Percentiles rank a stretch among this genome's conserved stretches.
Evolutionary conservation across 2,329 filamentous ascomycete species (phyloP).

Genomic region (Ceratocystis alfenasii): DNA sequence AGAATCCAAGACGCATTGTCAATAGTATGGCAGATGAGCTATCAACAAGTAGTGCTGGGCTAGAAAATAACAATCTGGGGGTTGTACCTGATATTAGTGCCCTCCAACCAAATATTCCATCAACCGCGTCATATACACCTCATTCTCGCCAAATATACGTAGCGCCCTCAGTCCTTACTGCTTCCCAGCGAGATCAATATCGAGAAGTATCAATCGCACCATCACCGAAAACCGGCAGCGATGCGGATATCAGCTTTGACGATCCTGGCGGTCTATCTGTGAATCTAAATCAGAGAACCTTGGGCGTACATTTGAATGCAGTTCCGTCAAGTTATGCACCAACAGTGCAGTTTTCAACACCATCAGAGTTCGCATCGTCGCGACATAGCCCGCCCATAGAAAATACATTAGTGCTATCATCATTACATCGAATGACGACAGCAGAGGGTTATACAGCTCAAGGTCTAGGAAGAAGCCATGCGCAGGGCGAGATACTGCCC

Average conservation of each 20-base stretch:
- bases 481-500: background rate
- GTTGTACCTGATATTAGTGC: background rate
- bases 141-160: slow-evolving; percentile 8
- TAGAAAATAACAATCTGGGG: background rate
- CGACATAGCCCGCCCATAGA: background rate
- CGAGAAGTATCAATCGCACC: slow-evolving; percentile 3
- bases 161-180: slow-evolving; percentile 7
- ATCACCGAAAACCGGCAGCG: background rate
- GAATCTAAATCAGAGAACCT: slow-evolving; percentile 2
- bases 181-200: slow-evolving; percentile 10
- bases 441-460: background rate
- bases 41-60: slow-evolving; percentile 15
- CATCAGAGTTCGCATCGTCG: slow-evolving; percentile 5
- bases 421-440: background rate
- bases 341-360: slow-evolving; percentile 7
- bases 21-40: slow-evolving; percentile 2
- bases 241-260: slow-evolving; percentile 7
- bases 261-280: background rate
- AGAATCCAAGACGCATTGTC: background rate
- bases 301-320: slow-evolving; percentile 1
- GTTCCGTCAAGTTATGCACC: slow-evolving; percentile 10
- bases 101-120: slow-evolving; percentile 8
- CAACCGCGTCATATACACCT: slow-evolving; percentile 6
- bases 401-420: slow-evolving; percentile 1
- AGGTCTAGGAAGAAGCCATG: background rate